A percentile compares a stretch with the other conserved stretches of the same genome.
Conservation (phyloP, 192 early-diverging fungal genomes). For the Backusella morwellensis region DNA sequence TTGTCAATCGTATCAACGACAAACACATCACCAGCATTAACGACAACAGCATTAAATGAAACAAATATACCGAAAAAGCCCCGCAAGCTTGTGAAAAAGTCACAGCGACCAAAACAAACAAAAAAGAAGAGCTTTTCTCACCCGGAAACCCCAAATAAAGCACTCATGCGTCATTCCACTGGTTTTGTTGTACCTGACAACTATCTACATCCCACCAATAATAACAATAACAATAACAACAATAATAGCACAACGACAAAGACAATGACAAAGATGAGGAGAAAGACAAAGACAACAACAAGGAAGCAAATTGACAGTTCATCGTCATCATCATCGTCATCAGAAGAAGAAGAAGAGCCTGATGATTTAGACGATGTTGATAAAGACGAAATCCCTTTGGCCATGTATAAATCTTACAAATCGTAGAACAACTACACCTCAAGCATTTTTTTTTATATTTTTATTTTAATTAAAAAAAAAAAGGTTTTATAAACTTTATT, state of each 20-base stretch:
- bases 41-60: conserved; percentile 24
- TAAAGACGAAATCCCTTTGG: conserved; percentile 18
- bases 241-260: not conserved
- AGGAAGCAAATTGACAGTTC: not conserved
- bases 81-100: conserved; percentile 7
- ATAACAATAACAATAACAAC: not conserved
- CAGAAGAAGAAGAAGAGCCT: conserved; percentile 11
- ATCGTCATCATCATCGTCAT: not conserved
- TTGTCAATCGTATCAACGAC: conserved; percentile 52
- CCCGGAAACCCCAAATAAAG: not conserved
- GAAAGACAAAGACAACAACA: not conserved
- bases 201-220: conserved; percentile 18
- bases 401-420: conserved; percentile 15
- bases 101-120: not conserved
- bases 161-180: conserved; percentile 8
- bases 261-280: no score
- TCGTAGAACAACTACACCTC: not conserved
- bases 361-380: not conserved
- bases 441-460: not conserved
- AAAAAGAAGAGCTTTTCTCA: not conserved
- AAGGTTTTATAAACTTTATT: not conserved
- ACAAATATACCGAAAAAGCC: conserved; percentile 22
- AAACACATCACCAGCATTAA: not conserved
- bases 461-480: conserved; percentile 1
- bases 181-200: conserved; percentile 32